phyloP scores from a whole-genome alignment of 1,284 basidiomycete genomes.

The Somion occarium region DNA sequence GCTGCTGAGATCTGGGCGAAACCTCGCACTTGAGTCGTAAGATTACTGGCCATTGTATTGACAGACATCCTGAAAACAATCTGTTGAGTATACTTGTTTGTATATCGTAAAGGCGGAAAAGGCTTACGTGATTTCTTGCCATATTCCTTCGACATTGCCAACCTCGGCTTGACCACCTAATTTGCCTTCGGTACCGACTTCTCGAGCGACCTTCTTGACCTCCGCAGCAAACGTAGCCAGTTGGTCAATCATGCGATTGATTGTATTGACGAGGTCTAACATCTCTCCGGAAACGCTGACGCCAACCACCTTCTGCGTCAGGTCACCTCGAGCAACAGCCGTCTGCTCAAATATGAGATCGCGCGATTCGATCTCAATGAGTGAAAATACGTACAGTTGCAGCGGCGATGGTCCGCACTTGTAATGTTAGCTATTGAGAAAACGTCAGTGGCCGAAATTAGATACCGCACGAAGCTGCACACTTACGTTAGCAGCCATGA shows the following conservation, averaged over 20 bases:
- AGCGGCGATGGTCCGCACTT: constrained; percentile 93
- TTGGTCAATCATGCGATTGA: constrained; percentile 96
- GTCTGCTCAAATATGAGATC: constrained; percentile 43
- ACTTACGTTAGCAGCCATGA: constrained; percentile 80
- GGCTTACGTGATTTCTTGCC: constrained; percentile 97
- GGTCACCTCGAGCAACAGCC: constrained; percentile 90
- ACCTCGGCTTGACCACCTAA: constrained; percentile 97
- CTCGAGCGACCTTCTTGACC: constrained; percentile 92
- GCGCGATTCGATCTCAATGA: constrained; percentile 13
- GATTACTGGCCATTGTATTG: constrained; percentile 94
- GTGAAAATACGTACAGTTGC: constrained; percentile 58
- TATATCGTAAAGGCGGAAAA: constrained; percentile 2
- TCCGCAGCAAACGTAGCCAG: constrained; percentile 92
- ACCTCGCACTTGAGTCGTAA: constrained; percentile 98
- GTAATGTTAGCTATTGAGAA: constrained; percentile 70
- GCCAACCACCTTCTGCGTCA: constrained; percentile 90
- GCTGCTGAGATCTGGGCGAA: constrained; percentile 99
- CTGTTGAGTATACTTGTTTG: constrained; percentile 5
- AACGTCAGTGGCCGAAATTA: not conserved
- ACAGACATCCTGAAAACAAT: constrained; percentile 63
- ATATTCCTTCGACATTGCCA: constrained; percentile 95
- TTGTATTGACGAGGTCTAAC: constrained; percentile 88
- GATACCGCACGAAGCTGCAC: not conserved
- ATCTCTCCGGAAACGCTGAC: constrained; percentile 96
- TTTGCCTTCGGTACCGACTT: constrained; percentile 96